Evolutionary conservation across 306 rosid genomes (phyloP).

Genomic region (Sesbania bispinosa): DNA sequence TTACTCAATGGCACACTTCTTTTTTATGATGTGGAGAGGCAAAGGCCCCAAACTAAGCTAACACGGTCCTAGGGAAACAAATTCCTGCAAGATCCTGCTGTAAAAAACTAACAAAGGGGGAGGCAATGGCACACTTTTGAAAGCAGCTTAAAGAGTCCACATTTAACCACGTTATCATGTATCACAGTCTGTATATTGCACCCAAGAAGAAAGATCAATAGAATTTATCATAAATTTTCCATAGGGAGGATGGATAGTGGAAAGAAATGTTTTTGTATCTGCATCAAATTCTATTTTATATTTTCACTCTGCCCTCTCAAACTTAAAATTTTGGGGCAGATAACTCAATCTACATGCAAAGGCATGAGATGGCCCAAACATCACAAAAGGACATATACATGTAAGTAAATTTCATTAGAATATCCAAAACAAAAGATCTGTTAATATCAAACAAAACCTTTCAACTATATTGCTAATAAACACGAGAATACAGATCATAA

Average conservation of each 20-base stretch:
- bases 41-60: too few relatives aligned
- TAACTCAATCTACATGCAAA: conserved; percentile 16
- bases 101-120: too few relatives aligned
- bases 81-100: too few relatives aligned
- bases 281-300: neutral
- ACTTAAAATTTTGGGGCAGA: conserved; percentile 9
- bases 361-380: conserved; percentile 19
- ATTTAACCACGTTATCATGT: neutral
- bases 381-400: conserved; percentile 38
- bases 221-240: neutral
- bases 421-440: conserved; percentile 27
- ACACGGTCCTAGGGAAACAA: too few relatives aligned
- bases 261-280: neutral
- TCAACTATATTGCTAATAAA: conserved; percentile 27
- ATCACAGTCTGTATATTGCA: neutral
- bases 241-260: neutral
- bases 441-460: conserved; percentile 32
- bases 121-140: neutral
- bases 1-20: too few relatives aligned
- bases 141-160: neutral
- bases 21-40: too few relatives aligned
- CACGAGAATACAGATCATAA: conserved; percentile 23
- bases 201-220: neutral
- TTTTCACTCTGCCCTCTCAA: neutral
- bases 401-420: conserved; percentile 27